Conservation (phyloP, 2,329 filamentous ascomycete genomes). For the Paracoccidioides brasiliensis region DNA sequence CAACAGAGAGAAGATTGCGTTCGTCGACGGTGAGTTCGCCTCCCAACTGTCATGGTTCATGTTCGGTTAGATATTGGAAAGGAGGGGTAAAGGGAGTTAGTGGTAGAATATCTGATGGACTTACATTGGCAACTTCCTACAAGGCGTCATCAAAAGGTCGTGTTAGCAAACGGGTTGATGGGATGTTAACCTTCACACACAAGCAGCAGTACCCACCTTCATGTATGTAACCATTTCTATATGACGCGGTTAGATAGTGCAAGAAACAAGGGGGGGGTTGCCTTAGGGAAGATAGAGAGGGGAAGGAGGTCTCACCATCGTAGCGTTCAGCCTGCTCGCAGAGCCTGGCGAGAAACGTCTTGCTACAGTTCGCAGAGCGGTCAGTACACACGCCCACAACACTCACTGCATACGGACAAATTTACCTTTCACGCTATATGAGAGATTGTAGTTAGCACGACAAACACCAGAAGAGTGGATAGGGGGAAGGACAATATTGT, state of each 20-base stretch:
- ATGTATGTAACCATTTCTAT: conserved; percentile 97
- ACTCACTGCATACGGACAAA: conserved; percentile 18
- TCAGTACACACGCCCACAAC: conserved; percentile 21
- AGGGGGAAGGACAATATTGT: conserved; percentile 11
- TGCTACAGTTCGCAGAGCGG: conserved; percentile 46
- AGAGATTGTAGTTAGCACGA: conserved; percentile 17
- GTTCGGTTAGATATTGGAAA: conserved; percentile 14
- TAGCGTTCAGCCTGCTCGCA: conserved; percentile 99
- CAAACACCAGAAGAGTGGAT: conserved; percentile 23
- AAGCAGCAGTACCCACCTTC: conserved; percentile 50
- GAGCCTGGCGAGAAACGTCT: conserved; percentile 98
- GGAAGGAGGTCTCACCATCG: conserved; percentile 52
- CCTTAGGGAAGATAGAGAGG: neutral
- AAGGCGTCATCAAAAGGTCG: neutral
- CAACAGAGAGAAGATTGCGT: conserved; percentile 89
- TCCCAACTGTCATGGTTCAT: conserved; percentile 38
- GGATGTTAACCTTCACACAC: neutral
- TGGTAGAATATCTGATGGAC: conserved; percentile 13
- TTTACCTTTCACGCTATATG: conserved; percentile 55
- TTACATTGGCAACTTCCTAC: conserved; percentile 87
- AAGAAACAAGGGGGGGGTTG: neutral
- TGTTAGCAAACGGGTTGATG: neutral
- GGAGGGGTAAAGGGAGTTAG: conserved; percentile 6
- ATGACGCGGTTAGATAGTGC: conserved; percentile 10
- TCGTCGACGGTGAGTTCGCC: conserved; percentile 57